Conservation (phyloP, 2,329 filamentous ascomycete species). For the Apiospora sp. region DNA sequence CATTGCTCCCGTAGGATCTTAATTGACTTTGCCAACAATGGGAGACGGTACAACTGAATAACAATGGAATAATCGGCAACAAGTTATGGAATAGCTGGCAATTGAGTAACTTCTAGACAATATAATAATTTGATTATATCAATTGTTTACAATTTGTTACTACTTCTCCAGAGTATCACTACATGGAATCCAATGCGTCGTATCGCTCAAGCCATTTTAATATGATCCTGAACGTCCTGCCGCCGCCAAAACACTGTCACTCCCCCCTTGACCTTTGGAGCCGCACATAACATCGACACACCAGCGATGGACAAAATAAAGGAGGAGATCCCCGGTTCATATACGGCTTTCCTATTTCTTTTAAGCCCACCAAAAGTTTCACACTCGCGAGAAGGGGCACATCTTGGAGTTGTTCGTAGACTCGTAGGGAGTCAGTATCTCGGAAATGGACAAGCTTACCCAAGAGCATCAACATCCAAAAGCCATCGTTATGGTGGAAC, state of each 20-base stretch:
- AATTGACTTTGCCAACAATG: background rate
- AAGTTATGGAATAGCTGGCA: background rate
- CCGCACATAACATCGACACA: too few relatives aligned
- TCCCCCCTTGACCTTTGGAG: too few relatives aligned
- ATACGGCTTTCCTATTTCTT: background rate
- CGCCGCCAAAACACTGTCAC: too few relatives aligned
- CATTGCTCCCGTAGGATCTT: too few relatives aligned
- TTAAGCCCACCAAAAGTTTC: too few relatives aligned
- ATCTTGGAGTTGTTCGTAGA: conserved; percentile 87
- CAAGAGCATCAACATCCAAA: conserved; percentile 53
- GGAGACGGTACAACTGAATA: background rate
- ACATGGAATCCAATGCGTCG: background rate
- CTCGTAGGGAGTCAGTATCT: conserved; percentile 88
- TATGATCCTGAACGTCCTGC: too few relatives aligned
- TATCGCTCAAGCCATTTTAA: too few relatives aligned
- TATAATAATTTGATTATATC: too few relatives aligned
- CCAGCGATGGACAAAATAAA: background rate
- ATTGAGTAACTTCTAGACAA: too few relatives aligned
- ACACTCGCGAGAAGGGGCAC: conserved; percentile 76
- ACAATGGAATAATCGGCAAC: background rate
- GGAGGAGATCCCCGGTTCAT: background rate
- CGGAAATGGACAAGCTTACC: conserved; percentile 87
- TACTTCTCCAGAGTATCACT: too few relatives aligned
- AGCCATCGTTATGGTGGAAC: too few relatives aligned
- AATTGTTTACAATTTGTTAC: too few relatives aligned